Percentiles rank a stretch among this genome's conserved stretches.
Conservation (phyloP, 1,284 basidiomycete species). For the Apiotrichum laibachii region DNA sequence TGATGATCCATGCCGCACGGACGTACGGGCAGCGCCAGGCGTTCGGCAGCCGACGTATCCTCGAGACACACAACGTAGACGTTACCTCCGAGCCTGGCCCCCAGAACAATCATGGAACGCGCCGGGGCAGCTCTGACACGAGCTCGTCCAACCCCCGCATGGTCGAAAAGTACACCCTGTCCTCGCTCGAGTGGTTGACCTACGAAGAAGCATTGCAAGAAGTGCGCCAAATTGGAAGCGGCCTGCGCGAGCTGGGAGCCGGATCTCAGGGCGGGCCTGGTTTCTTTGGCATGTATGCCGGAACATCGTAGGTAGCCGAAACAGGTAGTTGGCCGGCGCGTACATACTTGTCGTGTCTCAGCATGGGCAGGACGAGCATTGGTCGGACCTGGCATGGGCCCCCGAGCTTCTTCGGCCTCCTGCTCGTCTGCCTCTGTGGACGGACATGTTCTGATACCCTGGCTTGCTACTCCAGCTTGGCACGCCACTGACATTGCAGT, state of each 20-base stretch:
- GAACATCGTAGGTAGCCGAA: no score
- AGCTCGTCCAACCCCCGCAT: neutral
- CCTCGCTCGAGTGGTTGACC: slow-evolving; percentile 75
- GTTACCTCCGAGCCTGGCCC: neutral
- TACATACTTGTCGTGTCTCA: no score
- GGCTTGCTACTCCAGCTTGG: no score
- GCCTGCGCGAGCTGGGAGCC: slow-evolving; percentile 71
- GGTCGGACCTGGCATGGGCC: no score
- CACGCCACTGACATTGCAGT: slow-evolving; percentile 23
- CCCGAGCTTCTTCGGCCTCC: no score
- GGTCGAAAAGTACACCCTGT: slow-evolving; percentile 74
- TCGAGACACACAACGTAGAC: slow-evolving; percentile 56
- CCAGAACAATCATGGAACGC: neutral
- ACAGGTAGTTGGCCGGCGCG: no score
- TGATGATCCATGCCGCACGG: slow-evolving; percentile 70
- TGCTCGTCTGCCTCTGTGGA: no score
- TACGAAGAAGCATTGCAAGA: slow-evolving; percentile 68
- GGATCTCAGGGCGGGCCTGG: slow-evolving; percentile 53
- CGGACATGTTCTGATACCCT: no score
- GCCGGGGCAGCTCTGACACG: neutral
- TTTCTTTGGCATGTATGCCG: slow-evolving; percentile 86
- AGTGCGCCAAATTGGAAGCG: slow-evolving; percentile 65
- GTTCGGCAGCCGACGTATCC: slow-evolving; percentile 74
- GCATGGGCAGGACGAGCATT: no score
- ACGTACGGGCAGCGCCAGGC: slow-evolving; percentile 70